Evolutionary conservation across 179 eudicot genomes (phyloP), one percentile per base, ranked within the genome.

Genomic region (Spergularia azorica): DNA sequence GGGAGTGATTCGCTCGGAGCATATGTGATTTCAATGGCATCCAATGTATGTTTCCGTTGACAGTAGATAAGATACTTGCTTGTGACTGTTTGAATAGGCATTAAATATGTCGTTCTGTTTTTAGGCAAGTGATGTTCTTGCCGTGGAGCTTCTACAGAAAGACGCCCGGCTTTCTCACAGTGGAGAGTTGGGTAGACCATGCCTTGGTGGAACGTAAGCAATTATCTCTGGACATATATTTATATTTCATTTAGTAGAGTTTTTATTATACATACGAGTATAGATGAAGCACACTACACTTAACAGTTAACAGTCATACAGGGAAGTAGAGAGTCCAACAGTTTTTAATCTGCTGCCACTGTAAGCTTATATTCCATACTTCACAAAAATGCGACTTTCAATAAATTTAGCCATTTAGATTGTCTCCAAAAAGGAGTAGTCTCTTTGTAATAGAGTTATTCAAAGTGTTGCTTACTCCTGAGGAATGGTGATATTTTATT

Each of bases 131-230:
- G 96, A 92, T 83, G 98, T 94, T 78, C 96, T 94, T 48, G 96
- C 97, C 6, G 97, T 94, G 84, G 98, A 94, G 91, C 97, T 94
- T 70, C 85, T 94, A 81, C 98, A 92, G 89, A 94, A 94, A 85
- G 96, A 92, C 78, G 88, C 94, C 32, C 88, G 91, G 56, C 92
- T 94, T 75, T 82, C 94, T 82, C 86, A 86, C 75, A 79, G 90
- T 55, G 98, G 97, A 75, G 88, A 88, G 79, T 81, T 80, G 73
- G 90, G 96, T 77, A 88, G 83, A 79, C 85, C 90, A 83, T 90
- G 93, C 83, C 87, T 90, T 63, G 92, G 91, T 71, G 94, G 95
- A 82, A 88, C 92, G 97, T 92, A 88, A 85, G 95, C 83, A 43
- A 67, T 46, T 56, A 64, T 67, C 38, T 62, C 71, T 61, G 51